Evolutionary conservation across 2,329 filamentous ascomycete species (phyloP), one percentile per base, ranked within the genome.

Genomic region (Teratosphaeria epicoccoides): DNA sequence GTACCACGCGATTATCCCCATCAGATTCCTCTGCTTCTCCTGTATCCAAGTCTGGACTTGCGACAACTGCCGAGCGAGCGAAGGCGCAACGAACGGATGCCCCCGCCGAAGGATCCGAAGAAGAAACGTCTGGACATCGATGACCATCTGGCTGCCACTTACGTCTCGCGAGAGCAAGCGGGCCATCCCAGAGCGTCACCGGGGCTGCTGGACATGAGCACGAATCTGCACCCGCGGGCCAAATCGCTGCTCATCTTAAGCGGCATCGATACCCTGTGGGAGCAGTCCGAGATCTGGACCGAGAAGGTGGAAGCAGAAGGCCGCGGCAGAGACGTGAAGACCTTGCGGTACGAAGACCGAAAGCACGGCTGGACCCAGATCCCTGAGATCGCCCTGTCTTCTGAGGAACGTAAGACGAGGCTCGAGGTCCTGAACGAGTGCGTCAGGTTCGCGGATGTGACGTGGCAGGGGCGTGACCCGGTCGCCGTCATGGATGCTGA

Each of bases 331-430:
- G 71, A 43, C 14, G 55, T 64, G 55, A 63, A 57, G 53, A 53
- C 52, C 14, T 52, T 58, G 56, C 49, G 56, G 12, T 58, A 58
- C 46, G 56, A 52, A 37, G 56, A 58, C 25, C 47, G 56, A 12
- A 58, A 56, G 49, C 70, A 73, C 53, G 70, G 70, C 5, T 73
- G 70, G 70, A 72, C 71, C 44, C 69, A 71, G 57, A 71, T 72
- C 46, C 71, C 71, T 1, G 66, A 69, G 50, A 59, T 60, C 6
- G 63, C 63, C 53, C 59, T 72, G 12, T 63, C 62, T 12, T 66
- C 69, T 53, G 66, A 68, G 46, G 69, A 72, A 58, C 63, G 64
- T 24, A 60, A 58, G 28, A 68, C 70, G 53, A 57, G 68, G 43
- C 55, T 66, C 3, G 50, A 68, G 22, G 67, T 71, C 2, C 70